Conservation (phyloP, 345 rosid species). For the Camelina sativa region DNA sequence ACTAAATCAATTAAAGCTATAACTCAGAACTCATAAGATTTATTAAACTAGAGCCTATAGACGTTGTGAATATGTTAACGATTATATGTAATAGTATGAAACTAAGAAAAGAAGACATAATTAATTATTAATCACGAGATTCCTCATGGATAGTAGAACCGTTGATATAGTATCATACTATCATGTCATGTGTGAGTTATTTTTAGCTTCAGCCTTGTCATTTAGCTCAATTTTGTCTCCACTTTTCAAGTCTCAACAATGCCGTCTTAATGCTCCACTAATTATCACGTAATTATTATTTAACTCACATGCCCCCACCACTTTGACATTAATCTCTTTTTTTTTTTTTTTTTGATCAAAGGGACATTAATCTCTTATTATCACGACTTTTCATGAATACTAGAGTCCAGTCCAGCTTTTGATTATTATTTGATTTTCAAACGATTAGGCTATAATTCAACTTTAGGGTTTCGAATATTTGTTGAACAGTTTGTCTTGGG, state of each 20-base stretch:
- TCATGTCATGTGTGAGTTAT: slow-evolving; percentile 18
- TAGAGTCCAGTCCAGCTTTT: slow-evolving; percentile 21
- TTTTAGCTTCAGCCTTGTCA: slow-evolving; percentile 30
- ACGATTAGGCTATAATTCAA: background rate
- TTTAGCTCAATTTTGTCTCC: slow-evolving; percentile 27
- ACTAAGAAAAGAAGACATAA: slow-evolving; percentile 15
- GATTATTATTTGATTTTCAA: background rate
- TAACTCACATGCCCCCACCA: slow-evolving; percentile 41
- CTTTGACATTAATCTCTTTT: slow-evolving; percentile 29
- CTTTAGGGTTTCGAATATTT: background rate
- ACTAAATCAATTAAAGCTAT: no score
- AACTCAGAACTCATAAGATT: no score
- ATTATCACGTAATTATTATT: slow-evolving; percentile 19
- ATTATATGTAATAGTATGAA: background rate
- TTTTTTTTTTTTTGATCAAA: no score
- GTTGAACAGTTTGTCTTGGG: background rate
- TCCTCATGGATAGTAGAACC: slow-evolving; percentile 23
- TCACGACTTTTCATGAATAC: slow-evolving; percentile 19
- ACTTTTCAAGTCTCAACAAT: slow-evolving; percentile 20
- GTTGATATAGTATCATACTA: slow-evolving; percentile 5
- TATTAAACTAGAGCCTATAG: no score
- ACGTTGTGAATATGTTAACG: background rate
- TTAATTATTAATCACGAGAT: slow-evolving; percentile 20
- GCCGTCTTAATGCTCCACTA: slow-evolving; percentile 40
- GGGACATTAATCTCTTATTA: slow-evolving; percentile 23